Conservation (phyloP, 2,329 filamentous ascomycete species). For the Penicillium sp. region DNA sequence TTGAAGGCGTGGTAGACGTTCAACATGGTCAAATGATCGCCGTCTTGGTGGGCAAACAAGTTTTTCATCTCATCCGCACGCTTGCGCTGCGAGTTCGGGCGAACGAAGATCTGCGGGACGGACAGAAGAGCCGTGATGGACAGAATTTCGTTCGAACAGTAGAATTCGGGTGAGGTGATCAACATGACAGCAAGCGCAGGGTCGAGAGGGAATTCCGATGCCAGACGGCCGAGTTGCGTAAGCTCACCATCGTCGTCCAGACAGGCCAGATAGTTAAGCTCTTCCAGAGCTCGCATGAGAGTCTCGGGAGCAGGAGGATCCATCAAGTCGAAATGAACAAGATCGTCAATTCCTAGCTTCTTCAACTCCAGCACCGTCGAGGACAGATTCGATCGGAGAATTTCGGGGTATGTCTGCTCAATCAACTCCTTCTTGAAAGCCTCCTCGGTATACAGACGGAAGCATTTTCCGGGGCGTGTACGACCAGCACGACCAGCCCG, state of each 20-base stretch:
- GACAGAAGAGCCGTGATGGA: constrained; percentile 93
- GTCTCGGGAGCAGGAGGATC: constrained; percentile 97
- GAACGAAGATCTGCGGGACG: constrained; percentile 90
- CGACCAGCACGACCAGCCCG: constrained; percentile 98
- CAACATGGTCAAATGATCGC: constrained; percentile 92
- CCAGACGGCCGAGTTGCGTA: constrained; percentile 79
- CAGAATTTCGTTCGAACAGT: constrained; percentile 97
- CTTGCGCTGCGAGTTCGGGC: constrained; percentile 81
- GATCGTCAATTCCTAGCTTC: constrained; percentile 91
- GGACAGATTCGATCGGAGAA: constrained; percentile 89
- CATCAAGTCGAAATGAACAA: constrained; percentile 99
- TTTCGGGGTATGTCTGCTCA: constrained; percentile 94
- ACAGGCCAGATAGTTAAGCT: constrained; percentile 96
- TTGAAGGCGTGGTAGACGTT: constrained; percentile 99
- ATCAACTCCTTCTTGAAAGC: constrained; percentile 99
- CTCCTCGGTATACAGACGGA: constrained; percentile 90
- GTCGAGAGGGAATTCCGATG: constrained; percentile 94
- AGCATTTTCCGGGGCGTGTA: constrained; percentile 97
- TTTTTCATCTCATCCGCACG: constrained; percentile 97
- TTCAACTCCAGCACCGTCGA: constrained; percentile 96
- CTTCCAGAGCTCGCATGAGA: constrained; percentile 95
- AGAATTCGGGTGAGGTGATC: constrained; percentile 95
- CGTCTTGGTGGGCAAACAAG: constrained; percentile 87
- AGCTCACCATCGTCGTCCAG: constrained; percentile 95
- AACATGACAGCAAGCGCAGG: constrained; percentile 96